These are phyloP conservation scores for Talaromyces sp. DNA, from an alignment of 2,329 filamentous ascomycete species.

Conservation along the genomic window DNA sequence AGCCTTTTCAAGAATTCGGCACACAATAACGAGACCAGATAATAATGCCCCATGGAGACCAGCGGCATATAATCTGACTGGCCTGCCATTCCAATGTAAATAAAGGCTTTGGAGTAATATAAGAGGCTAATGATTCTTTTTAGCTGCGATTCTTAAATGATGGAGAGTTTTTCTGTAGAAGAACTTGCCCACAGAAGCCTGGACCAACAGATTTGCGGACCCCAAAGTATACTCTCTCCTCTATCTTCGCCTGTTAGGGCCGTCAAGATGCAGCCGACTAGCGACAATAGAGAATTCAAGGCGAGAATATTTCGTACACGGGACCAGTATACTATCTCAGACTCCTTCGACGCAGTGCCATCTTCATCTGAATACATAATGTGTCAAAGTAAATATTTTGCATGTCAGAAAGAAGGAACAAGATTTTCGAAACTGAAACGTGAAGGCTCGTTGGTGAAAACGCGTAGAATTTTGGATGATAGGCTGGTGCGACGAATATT, in stretches of 20 bases:
- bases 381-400: neutral
- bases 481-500: neutral
- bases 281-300: neutral
- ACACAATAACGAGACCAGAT: neutral
- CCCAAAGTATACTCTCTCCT: neutral
- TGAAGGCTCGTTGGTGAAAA: neutral
- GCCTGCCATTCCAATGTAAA: neutral
- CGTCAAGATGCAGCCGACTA: neutral
- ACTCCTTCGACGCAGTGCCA: neutral
- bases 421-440: neutral
- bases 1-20: neutral
- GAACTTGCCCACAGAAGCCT: neutral
- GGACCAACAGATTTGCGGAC: neutral
- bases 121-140: neutral
- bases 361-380: constrained; percentile 18
- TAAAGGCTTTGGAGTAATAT: neutral
- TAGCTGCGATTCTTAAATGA: neutral
- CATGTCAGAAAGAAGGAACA: neutral
- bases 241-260: neutral
- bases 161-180: neutral
- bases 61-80: neutral
- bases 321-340: neutral
- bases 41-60: neutral
- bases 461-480: neutral
- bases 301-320: neutral